Evolutionary conservation across 768 basidiomycete genomes (phyloP), one percentile per base, ranked within the genome.

Genomic region (Cystoderma amianthinum): DNA sequence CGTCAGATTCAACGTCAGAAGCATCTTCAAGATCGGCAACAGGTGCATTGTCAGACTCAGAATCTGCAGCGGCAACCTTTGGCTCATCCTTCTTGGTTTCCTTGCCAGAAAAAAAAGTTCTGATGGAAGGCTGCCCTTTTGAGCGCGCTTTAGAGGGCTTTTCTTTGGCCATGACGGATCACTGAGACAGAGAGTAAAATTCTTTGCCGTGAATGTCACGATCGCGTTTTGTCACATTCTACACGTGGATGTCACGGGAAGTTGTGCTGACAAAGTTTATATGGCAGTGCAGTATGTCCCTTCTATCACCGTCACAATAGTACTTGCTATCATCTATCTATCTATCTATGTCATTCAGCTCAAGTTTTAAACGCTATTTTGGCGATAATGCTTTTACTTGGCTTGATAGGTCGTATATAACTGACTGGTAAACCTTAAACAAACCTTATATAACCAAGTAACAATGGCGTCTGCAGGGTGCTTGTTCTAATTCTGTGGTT

Each of bases 81-180:
- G 47, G 45, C 3, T 43, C 51, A 15, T 61, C 58, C n/a, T 57
- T 45, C 45, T 56, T 52, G 43, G 59, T 60, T 48, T 65, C 65
- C 38, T 47, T 51, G 22, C 65, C 65, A 37, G 59, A 60, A 43
- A 83, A 82, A 54, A 80, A 84, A 2, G 74, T 63, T 3, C 63
- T 64, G 16, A 85, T 65, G 4, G 76, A 59, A 44, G 72, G 71
- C 51, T 85, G 81, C 13, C 65, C 65, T 43, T 69, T 69, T 5
- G 60, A 30, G 21, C 54, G 60, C 13, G 64, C 48, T 49, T 66
- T 67, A 12, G 61, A 41, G 40, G 59, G 35, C 39, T 65, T 70
- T 42, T 61, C 61, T 53, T 72, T 77, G 38, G 69, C 64, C 81
- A 82, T 81, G 54, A 30, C 47, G 44, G 44, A n/a, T n/a, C n/a